A percentile compares a stretch with the other conserved stretches of the same genome.
phyloP scores from a whole-genome alignment of 139 green algal species.

The Mesostigma viride region DNA sequence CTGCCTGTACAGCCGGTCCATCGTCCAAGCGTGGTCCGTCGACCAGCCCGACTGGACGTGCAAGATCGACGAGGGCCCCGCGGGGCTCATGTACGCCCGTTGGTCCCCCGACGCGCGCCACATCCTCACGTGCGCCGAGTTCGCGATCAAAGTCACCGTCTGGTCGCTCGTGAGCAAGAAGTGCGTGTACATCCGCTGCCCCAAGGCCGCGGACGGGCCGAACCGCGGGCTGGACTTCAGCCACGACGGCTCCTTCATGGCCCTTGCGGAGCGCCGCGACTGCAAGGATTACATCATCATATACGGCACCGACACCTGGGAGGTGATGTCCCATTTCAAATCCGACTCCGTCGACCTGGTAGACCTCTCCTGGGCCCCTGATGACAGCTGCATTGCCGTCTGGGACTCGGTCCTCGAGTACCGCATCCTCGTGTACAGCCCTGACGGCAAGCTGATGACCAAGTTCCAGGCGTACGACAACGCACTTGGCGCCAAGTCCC shows the following conservation, averaged over 20 bases:
- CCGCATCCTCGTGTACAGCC: conserved; percentile 25
- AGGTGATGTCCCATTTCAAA: conserved; percentile 12
- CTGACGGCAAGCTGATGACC: conserved; percentile 15
- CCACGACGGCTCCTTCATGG: conserved; percentile 48
- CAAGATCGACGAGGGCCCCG: conserved; percentile 72
- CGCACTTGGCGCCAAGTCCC: conserved; percentile 20
- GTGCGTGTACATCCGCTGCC: conserved; percentile 50
- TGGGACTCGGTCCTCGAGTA: conserved; percentile 27
- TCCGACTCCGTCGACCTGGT: conserved; percentile 21
- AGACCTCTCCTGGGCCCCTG: conserved; percentile 31
- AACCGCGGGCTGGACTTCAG: conserved; percentile 55
- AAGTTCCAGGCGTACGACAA: conserved; percentile 24
- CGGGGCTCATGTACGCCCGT: conserved; percentile 32
- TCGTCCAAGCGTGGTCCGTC: conserved; percentile 39
- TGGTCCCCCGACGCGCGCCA: conserved; percentile 45
- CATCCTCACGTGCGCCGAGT: conserved; percentile 56
- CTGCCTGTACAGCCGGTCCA: conserved; percentile 41
- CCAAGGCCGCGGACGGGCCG: conserved; percentile 62
- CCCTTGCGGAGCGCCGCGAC: conserved; percentile 46
- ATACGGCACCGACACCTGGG: conserved; percentile 17
- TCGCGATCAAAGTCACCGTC: conserved; percentile 62
- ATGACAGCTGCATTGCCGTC: conserved; percentile 27
- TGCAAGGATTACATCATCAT: conserved; percentile 34
- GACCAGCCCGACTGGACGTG: conserved; percentile 68
- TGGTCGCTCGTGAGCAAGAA: conserved; percentile 61